Conservation (phyloP, 352 stramenopile genomes). For the Phytophthora kernoviae region DNA sequence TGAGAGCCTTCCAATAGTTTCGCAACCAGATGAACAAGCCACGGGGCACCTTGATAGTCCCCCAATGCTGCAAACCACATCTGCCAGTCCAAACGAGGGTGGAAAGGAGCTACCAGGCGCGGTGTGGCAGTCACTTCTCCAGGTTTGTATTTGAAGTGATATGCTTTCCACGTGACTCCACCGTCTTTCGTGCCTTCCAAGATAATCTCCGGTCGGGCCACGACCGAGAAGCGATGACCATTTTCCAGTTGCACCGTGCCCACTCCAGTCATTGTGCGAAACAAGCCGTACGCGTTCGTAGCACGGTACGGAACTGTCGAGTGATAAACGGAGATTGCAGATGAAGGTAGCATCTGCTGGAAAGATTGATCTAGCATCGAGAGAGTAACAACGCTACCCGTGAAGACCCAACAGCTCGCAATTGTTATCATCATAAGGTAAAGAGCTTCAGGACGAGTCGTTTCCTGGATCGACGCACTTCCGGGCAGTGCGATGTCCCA, state of each 20-base stretch:
- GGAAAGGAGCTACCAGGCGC: conserved; percentile 42
- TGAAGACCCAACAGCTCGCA: conserved; percentile 40
- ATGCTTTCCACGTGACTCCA: conserved; percentile 62
- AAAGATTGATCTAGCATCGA: conserved; percentile 46
- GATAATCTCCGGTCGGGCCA: conserved; percentile 90
- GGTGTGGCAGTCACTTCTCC: conserved; percentile 47
- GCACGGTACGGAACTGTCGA: conserved; percentile 41
- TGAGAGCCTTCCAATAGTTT: conserved; percentile 76
- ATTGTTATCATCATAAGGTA: conserved; percentile 38
- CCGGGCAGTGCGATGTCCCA: not conserved
- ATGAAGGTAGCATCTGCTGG: conserved; percentile 38
- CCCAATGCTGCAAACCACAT: conserved; percentile 93
- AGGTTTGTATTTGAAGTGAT: conserved; percentile 91
- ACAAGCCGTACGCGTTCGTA: conserved; percentile 85
- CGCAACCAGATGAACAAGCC: conserved; percentile 86
- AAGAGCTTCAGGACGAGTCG: conserved; percentile 11
- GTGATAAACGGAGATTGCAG: conserved; percentile 32
- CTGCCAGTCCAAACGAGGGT: conserved; percentile 91
- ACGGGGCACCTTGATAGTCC: conserved; percentile 81
- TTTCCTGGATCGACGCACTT: conserved; percentile 3
- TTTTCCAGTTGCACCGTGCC: conserved; percentile 40
- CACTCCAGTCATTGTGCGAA: conserved; percentile 91
- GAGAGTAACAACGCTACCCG: conserved; percentile 43
- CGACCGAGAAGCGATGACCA: conserved; percentile 48
- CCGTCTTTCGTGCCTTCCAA: conserved; percentile 72